phyloP scores from a whole-genome alignment of 371 early-diverging fungal species.

The Funneliformis caledonium region DNA sequence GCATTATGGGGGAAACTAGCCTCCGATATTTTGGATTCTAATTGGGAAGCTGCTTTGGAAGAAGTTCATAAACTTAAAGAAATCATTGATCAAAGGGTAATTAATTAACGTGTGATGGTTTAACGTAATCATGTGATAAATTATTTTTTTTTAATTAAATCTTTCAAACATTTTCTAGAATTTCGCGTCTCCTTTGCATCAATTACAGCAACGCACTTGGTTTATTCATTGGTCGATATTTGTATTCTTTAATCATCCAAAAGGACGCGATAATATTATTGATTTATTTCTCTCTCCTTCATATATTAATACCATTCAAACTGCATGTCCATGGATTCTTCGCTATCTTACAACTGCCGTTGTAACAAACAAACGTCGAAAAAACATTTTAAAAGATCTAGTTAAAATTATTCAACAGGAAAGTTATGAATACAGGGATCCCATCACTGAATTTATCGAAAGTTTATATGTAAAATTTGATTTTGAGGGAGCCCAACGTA shows the following conservation, averaged over 20 bases:
- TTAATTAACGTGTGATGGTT: slow-evolving; percentile 40
- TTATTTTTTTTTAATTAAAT: neutral
- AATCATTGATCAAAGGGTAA: slow-evolving; percentile 76
- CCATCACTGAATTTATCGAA: slow-evolving; percentile 90
- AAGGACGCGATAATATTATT: slow-evolving; percentile 90
- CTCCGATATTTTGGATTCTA: slow-evolving; percentile 90
- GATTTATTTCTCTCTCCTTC: slow-evolving; percentile 91
- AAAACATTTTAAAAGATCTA: slow-evolving; percentile 86
- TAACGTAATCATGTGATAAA: neutral
- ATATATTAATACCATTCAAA: slow-evolving; percentile 95
- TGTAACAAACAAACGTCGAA: slow-evolving; percentile 88
- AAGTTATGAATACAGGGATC: slow-evolving; percentile 80
- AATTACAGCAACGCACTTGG: slow-evolving; percentile 92
- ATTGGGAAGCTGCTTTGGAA: slow-evolving; percentile 91
- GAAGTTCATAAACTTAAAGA: slow-evolving; percentile 88
- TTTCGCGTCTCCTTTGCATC: slow-evolving; percentile 75
- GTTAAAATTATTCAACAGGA: slow-evolving; percentile 89
- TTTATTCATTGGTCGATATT: slow-evolving; percentile 96
- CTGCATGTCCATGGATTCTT: slow-evolving; percentile 93
- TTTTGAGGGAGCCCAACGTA: slow-evolving; percentile 91
- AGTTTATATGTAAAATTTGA: slow-evolving; percentile 89
- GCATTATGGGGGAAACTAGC: slow-evolving; percentile 97
- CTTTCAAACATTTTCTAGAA: slow-evolving; percentile 46
- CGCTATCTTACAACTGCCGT: slow-evolving; percentile 92
- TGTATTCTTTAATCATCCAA: slow-evolving; percentile 96